phyloP scores from a whole-genome alignment of 2,329 filamentous ascomycete species.

The Canariomyces notabilis region DNA sequence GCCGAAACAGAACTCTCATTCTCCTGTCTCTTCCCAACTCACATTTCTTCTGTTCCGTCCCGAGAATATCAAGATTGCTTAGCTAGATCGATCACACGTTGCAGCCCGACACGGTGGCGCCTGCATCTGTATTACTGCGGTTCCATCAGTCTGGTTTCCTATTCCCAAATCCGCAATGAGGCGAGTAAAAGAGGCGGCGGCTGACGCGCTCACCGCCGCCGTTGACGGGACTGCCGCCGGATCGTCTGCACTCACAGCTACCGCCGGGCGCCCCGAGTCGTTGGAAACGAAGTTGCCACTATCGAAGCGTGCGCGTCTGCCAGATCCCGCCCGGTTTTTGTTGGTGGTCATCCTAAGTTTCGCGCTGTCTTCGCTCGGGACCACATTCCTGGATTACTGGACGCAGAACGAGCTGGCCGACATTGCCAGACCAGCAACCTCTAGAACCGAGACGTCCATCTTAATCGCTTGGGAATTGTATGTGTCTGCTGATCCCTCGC shows the following conservation, averaged over 20 bases:
- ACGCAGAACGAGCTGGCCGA: conserved; percentile 61
- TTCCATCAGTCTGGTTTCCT: background rate
- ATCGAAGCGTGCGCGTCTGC: conserved; percentile 35
- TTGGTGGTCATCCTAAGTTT: conserved; percentile 52
- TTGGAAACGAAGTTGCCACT: background rate
- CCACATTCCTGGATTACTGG: conserved; percentile 55
- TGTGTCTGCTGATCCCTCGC: conserved; percentile 29
- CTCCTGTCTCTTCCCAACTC: background rate
- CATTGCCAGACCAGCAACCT: conserved; percentile 52
- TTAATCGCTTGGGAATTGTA: conserved; percentile 52
- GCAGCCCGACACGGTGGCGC: background rate
- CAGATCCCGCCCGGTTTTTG: conserved; percentile 45
- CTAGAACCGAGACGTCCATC: conserved; percentile 55
- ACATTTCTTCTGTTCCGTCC: background rate
- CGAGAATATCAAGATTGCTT: background rate
- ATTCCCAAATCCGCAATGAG: conserved; percentile 10
- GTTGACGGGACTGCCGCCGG: conserved; percentile 10
- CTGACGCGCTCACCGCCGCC: conserved; percentile 13
- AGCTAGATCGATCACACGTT: background rate
- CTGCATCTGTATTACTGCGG: background rate
- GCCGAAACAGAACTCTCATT: background rate
- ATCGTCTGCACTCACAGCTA: conserved; percentile 5
- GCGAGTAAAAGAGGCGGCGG: conserved; percentile 17
- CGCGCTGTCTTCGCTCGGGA: conserved; percentile 58
- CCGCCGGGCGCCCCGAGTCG: conserved; percentile 10